phyloP scores from a whole-genome alignment of 2,329 filamentous ascomycete genomes.

The Phyllosticta citriasiana region DNA sequence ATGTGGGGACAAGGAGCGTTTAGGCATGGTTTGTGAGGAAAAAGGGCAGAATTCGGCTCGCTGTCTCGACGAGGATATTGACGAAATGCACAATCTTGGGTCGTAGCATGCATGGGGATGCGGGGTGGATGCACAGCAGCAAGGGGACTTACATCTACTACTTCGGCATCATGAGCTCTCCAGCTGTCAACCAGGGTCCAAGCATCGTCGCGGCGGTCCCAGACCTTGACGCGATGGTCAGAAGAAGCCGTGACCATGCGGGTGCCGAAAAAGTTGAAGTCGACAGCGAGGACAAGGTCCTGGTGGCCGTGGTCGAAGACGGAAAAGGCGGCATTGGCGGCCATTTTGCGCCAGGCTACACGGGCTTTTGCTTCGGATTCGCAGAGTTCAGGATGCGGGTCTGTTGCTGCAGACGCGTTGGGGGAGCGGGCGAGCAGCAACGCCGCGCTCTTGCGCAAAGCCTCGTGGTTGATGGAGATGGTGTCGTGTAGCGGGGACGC shows the following conservation, averaged over 20 bases:
- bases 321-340: constrained; percentile 31
- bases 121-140: not conserved
- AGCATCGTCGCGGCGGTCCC: constrained; percentile 66
- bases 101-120: not conserved
- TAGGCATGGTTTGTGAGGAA: no score
- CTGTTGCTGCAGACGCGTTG: not conserved
- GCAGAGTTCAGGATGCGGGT: constrained; percentile 5
- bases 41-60: not conserved
- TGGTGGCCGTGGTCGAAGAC: constrained; percentile 66
- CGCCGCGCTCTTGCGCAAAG: constrained; percentile 2
- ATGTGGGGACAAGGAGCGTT: no score
- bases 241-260: constrained; percentile 85
- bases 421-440: not conserved
- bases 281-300: constrained; percentile 72
- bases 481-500: not conserved
- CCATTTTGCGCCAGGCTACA: constrained; percentile 24
- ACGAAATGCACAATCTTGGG: not conserved
- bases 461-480: not conserved
- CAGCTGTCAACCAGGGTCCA: constrained; percentile 82
- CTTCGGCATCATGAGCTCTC: constrained; percentile 82
- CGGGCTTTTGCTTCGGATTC: constrained; percentile 15
- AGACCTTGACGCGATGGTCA: constrained; percentile 87
- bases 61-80: not conserved
- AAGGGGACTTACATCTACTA: constrained; percentile 59
- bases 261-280: constrained; percentile 87